Conservation (phyloP, 2,329 filamentous ascomycete genomes). For the Alternaria sp. region DNA sequence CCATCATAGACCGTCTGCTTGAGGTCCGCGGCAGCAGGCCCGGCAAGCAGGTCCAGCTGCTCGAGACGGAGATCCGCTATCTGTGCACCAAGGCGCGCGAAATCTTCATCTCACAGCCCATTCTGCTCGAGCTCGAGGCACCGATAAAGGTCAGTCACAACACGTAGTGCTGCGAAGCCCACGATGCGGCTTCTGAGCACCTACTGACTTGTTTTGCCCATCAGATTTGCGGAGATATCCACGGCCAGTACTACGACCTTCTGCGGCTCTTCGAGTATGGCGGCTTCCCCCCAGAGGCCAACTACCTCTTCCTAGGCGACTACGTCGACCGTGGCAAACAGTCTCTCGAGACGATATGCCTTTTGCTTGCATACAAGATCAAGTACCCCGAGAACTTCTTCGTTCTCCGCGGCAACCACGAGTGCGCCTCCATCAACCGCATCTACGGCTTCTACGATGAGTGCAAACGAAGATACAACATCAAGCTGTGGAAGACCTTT, state of each 20-base stretch:
- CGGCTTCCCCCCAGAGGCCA: slow-evolving; percentile 96
- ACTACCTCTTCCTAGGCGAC: slow-evolving; percentile 99
- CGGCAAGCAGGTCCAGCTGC: slow-evolving; percentile 96
- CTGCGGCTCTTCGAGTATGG: slow-evolving; percentile 98
- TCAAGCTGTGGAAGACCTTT: slow-evolving; percentile 99
- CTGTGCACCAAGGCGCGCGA: slow-evolving; percentile 98
- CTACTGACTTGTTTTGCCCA: slow-evolving; percentile 21
- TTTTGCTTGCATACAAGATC: slow-evolving; percentile 98
- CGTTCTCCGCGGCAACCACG: slow-evolving; percentile 97
- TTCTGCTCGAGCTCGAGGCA: slow-evolving; percentile 95
- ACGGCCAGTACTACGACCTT: slow-evolving; percentile 98
- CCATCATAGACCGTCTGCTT: slow-evolving; percentile 97
- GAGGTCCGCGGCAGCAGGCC: slow-evolving; percentile 98
- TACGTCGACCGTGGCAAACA: slow-evolving; percentile 99
- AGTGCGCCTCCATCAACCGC: slow-evolving; percentile 98
- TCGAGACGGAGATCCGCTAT: slow-evolving; percentile 95
- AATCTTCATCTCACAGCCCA: slow-evolving; percentile 99
- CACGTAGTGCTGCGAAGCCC: slow-evolving; percentile 10
- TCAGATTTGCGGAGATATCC: slow-evolving; percentile 98
- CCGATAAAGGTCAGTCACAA: slow-evolving; percentile 86
- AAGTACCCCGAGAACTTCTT: slow-evolving; percentile 99
- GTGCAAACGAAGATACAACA: slow-evolving; percentile 98
- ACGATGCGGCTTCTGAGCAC: slow-evolving; percentile 5
- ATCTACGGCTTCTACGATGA: slow-evolving; percentile 99
- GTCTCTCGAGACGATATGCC: slow-evolving; percentile 97